phyloP scores from a whole-genome alignment of 139 green algal species.

The Picochlorum sp. region DNA sequence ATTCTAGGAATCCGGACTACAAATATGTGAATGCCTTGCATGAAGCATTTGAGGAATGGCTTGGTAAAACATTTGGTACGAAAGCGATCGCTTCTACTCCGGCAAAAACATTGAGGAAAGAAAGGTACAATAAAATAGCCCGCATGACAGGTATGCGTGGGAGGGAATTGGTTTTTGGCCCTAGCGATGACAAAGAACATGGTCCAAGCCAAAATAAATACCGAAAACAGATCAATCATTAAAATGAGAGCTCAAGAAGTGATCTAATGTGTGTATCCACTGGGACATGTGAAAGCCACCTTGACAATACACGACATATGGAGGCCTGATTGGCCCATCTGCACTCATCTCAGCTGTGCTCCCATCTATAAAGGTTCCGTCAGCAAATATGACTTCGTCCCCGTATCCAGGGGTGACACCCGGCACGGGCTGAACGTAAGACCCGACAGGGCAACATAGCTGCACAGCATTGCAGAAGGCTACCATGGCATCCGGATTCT shows the following conservation, averaged over 20 bases:
- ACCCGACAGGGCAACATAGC: slow-evolving; percentile 68
- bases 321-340: slow-evolving; percentile 81
- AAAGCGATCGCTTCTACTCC: not conserved
- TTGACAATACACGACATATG: slow-evolving; percentile 86
- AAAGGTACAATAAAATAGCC: not conserved
- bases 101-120: not conserved
- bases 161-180: not conserved
- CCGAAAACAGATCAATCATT: not conserved
- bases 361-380: slow-evolving; percentile 94
- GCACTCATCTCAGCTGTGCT: slow-evolving; percentile 83
- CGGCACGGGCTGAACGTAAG: slow-evolving; percentile 75
- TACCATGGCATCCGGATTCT: slow-evolving; percentile 53
- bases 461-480: slow-evolving; percentile 83
- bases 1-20: slow-evolving; percentile 28
- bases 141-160: not conserved
- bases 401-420: slow-evolving; percentile 83
- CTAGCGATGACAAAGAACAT: slow-evolving; percentile 8
- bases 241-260: not conserved
- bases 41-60: slow-evolving; percentile 37
- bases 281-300: slow-evolving; percentile 88
- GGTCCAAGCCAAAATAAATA: slow-evolving; percentile 32
- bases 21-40: slow-evolving; percentile 22
- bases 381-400: slow-evolving; percentile 88
- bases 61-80: slow-evolving; percentile 12
- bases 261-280: slow-evolving; percentile 51